A percentile compares a stretch with the other conserved stretches of the same genome.
Conservation (phyloP, 371 early-diverging fungal genomes). For the Mortierella sp. region DNA sequence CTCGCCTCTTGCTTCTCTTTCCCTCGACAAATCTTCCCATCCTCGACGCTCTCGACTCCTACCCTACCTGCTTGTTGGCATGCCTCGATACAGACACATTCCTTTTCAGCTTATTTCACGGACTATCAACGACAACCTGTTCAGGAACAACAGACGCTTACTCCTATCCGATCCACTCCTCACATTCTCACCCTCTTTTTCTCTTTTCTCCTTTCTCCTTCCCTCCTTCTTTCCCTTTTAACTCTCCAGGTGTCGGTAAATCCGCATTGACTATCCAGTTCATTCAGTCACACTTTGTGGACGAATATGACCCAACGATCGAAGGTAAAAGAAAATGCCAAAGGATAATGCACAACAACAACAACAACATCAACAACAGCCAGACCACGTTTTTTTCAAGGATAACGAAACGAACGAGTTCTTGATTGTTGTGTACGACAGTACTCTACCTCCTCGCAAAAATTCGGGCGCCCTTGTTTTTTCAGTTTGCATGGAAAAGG, state of each 20-base stretch:
- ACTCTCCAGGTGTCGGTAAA: slow-evolving; percentile 80
- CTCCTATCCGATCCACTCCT: no score
- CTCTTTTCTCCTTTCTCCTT: neutral
- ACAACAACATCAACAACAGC: neutral
- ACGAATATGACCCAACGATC: slow-evolving; percentile 96
- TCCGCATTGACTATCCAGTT: slow-evolving; percentile 93
- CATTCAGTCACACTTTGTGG: slow-evolving; percentile 91
- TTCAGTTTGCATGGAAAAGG: no score
- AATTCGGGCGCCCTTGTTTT: no score
- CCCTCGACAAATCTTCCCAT: no score
- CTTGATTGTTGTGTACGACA: no score
- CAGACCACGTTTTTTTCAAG: no score
- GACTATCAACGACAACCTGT: no score
- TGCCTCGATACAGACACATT: neutral
- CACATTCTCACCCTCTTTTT: neutral
- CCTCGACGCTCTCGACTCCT: no score
- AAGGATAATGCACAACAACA: no score
- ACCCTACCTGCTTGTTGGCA: no score
- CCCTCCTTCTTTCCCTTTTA: neutral
- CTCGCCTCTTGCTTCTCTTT: neutral
- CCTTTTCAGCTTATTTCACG: neutral
- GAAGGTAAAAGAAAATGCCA: slow-evolving; percentile 74
- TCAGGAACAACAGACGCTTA: neutral
- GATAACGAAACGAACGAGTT: no score
- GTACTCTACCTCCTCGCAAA: no score